Conservation (phyloP, 2,329 filamentous ascomycete genomes). For the Acarospora socialis region DNA sequence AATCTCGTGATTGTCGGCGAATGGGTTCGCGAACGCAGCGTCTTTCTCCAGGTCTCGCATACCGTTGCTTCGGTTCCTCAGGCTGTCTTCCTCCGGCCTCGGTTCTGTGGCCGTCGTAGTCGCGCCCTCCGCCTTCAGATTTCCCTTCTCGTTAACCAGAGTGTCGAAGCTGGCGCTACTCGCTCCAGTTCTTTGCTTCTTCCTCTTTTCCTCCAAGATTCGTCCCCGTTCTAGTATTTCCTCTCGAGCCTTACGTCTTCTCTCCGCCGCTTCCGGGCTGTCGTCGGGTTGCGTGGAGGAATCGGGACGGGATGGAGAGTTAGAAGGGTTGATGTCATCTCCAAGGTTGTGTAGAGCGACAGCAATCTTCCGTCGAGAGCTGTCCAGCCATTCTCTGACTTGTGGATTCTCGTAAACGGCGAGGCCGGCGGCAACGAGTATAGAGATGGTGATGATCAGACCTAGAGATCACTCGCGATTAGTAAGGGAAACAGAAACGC, state of each 20-base stretch:
- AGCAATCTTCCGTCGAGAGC: slow-evolving; percentile 46
- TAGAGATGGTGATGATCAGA: slow-evolving; percentile 46
- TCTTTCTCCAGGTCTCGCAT: slow-evolving; percentile 8
- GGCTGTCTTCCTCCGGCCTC: slow-evolving; percentile 15
- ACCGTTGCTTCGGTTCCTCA: slow-evolving; percentile 9
- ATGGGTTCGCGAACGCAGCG: slow-evolving; percentile 13
- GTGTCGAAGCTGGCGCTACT: slow-evolving; percentile 26
- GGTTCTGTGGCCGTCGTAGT: slow-evolving; percentile 25
- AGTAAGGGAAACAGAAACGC: slow-evolving; percentile 6
- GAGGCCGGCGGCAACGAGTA: slow-evolving; percentile 47
- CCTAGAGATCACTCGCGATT: slow-evolving; percentile 27
- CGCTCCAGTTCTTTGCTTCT: slow-evolving; percentile 10
- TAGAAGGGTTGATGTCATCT: slow-evolving; percentile 41
- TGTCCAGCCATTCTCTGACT: slow-evolving; percentile 47
- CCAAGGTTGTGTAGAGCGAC: slow-evolving; percentile 44
- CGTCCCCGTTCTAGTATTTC: slow-evolving; percentile 31
- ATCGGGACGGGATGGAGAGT: slow-evolving; percentile 21
- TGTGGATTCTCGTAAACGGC: slow-evolving; percentile 51
- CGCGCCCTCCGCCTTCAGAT: slow-evolving; percentile 14
- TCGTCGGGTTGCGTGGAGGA: slow-evolving; percentile 34
- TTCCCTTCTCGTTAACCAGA: slow-evolving; percentile 30
- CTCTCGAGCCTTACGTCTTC: slow-evolving; percentile 29
- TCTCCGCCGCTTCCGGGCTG: slow-evolving; percentile 29
- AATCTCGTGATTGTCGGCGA: slow-evolving; percentile 12
- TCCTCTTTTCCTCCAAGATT: slow-evolving; percentile 25